Base-by-base conservation (phyloP, 306 rosid species). In the Rosa persica region DNA sequence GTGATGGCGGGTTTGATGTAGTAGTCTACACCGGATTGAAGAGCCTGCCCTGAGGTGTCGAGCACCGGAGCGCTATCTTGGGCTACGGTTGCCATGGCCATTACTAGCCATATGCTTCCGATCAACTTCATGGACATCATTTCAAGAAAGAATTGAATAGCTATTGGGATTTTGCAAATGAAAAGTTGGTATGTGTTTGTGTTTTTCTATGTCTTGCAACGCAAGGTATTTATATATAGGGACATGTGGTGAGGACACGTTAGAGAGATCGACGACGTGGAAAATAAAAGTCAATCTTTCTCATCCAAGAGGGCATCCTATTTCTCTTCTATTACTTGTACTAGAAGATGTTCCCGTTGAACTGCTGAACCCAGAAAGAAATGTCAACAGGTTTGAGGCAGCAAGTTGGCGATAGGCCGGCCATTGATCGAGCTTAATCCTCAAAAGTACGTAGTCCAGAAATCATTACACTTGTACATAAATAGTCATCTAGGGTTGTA, bases 1-100 rank as follows among this genome's bases (percentile, higher is more conserved):
- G 93, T 87, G 57, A 86, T 87, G 5, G 89, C 92, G 0, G 92
- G 93, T 39, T 78, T 88, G 69, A 91, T 87, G 88, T 83, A 86
- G 86, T 91, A 91, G 0, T 88, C 81, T 22, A 51, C 82, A 0
- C 83, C 88, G 9, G 72, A 58, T 12, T 77, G 57, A 15, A 91
- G 80, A 27, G 96, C 84, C 8, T 68, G 47, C 1, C 89, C 88
- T 15, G 78, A 44, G 2, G 83, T 87, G 86, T 91, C 96, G 1
- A 85, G 84, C 10, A 88, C 90, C 2, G 85, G 55, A 5, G 79
- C n/a, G 4, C 13, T 36, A 82, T 62, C 46, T 79, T 83, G 87
- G 17, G 90, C 80, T 20, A 67, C 1, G 43, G 81, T 27, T 62
- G 77, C 1, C 48, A 68, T 75, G 40, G 90, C 78, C 66, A 82